Conservation (phyloP, 1,139 yeast genomes). For the Yamadazyma membranifaciens region DNA sequence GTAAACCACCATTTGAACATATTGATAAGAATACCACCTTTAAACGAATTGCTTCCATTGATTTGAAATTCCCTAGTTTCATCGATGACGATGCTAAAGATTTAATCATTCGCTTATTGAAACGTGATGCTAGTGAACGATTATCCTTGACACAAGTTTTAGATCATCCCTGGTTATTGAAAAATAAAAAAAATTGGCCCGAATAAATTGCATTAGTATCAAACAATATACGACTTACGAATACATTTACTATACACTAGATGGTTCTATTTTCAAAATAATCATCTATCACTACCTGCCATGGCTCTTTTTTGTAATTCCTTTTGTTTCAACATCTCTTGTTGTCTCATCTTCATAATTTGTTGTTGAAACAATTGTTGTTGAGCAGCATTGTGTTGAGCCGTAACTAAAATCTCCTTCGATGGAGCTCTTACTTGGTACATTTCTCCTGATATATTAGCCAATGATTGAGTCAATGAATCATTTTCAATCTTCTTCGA, state of each 20-base stretch:
- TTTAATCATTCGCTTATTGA: constrained; percentile 58
- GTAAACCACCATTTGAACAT: constrained; percentile 91
- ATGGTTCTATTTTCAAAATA: too few species aligned
- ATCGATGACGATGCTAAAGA: constrained; percentile 76
- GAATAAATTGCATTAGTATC: not conserved
- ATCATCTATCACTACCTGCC: constrained; percentile 5
- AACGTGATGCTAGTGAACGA: constrained; percentile 68
- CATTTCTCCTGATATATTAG: constrained; percentile 50
- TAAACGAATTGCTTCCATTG: constrained; percentile 74
- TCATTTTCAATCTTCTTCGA: constrained; percentile 23
- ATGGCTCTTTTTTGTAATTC: constrained; percentile 21
- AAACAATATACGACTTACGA: constrained; percentile 3
- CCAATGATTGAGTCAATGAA: constrained; percentile 48
- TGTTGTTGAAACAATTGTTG: constrained; percentile 54
- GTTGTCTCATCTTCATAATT: constrained; percentile 43
- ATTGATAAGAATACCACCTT: constrained; percentile 72
- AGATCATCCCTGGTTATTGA: constrained; percentile 79
- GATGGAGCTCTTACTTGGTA: constrained; percentile 66
- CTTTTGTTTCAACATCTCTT: constrained; percentile 32
- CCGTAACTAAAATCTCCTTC: constrained; percentile 43
- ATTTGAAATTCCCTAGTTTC: constrained; percentile 66
- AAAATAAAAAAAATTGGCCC: constrained; percentile 53
- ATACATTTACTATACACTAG: constrained; percentile 9
- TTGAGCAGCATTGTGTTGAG: constrained; percentile 44
- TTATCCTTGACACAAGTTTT: constrained; percentile 59